These are phyloP conservation scores for Sugiyamaella grinbergsii DNA, from an alignment of 1,139 yeast genomes.

Conservation along the genomic window DNA sequence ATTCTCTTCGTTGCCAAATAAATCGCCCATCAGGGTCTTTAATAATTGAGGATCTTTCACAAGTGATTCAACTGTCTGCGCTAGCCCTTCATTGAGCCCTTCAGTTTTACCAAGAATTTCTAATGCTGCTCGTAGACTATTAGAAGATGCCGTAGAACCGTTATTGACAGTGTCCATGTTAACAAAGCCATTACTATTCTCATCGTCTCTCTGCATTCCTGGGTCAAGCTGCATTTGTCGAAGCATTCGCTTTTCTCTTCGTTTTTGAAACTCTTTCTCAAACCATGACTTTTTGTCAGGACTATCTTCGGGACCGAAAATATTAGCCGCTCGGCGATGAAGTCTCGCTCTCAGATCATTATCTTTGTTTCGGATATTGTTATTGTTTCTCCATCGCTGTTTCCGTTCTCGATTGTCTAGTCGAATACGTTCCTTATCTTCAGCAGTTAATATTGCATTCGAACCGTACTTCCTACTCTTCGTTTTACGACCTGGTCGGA, in stretches of 20 bases:
- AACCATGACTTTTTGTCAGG: constrained; percentile 72
- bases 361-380: constrained; percentile 80
- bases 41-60: constrained; percentile 37
- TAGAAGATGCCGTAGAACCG: constrained; percentile 3
- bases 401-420: constrained; percentile 82
- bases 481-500: constrained; percentile 7
- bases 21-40: constrained; percentile 29
- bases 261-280: constrained; percentile 65
- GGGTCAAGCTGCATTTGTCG: constrained; percentile 29
- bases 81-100: constrained; percentile 31
- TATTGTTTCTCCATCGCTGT: constrained; percentile 87
- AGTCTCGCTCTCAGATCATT: constrained; percentile 82
- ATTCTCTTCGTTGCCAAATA: constrained; percentile 20
- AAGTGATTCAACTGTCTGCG: constrained; percentile 33
- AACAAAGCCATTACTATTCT: constrained; percentile 3
- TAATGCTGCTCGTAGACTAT: constrained; percentile 25
- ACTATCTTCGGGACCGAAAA: constrained; percentile 65
- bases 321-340: constrained; percentile 63
- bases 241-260: constrained; percentile 61
- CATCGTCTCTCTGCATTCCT: constrained; percentile 3
- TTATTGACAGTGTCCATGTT: neutral
- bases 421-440: constrained; percentile 59
- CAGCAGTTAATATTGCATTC: constrained; percentile 35
- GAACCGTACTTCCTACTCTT: constrained; percentile 5
- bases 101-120: constrained; percentile 27